These are phyloP conservation scores for Phytophthora hibernalis DNA, from an alignment of 352 stramenopile species.

Conservation along the genomic window DNA sequence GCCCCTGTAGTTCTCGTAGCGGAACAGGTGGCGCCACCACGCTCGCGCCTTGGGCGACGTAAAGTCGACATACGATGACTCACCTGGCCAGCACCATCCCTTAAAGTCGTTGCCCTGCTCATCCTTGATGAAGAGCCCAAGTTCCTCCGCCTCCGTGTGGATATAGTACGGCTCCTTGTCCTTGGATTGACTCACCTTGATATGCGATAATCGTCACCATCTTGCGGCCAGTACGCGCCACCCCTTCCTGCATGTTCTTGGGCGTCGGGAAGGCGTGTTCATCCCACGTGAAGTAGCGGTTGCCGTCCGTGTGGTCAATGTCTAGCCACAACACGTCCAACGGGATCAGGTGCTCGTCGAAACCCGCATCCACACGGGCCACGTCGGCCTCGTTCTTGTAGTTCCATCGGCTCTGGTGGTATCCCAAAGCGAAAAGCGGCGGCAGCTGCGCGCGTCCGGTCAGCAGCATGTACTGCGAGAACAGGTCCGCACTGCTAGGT, in stretches of 20 bases:
- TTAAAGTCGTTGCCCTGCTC: constrained; percentile 97
- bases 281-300: constrained; percentile 99
- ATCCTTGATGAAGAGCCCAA: constrained; percentile 97
- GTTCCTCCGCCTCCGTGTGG: constrained; percentile 75
- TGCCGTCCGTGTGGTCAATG: constrained; percentile 99
- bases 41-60: constrained; percentile 91
- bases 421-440: constrained; percentile 97
- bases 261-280: constrained; percentile 95
- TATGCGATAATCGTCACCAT: constrained; percentile 99
- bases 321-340: constrained; percentile 99
- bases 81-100: constrained; percentile 99
- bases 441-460: constrained; percentile 94
- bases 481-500: constrained; percentile 82
- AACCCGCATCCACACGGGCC: constrained; percentile 86
- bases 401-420: constrained; percentile 99
- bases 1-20: constrained; percentile 94
- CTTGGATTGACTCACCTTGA: constrained; percentile 94
- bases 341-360: constrained; percentile 97
- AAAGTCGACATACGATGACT: constrained; percentile 99
- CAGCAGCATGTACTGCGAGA: constrained; percentile 93
- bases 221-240: constrained; percentile 93
- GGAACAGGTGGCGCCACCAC: constrained; percentile 98
- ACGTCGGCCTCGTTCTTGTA: constrained; percentile 99
- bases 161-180: constrained; percentile 90
- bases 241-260: constrained; percentile 93